Evolutionary conservation across 148 eudicot species (phyloP), one percentile per base, ranked within the genome.

Genomic region (Nepenthes gracilis): DNA sequence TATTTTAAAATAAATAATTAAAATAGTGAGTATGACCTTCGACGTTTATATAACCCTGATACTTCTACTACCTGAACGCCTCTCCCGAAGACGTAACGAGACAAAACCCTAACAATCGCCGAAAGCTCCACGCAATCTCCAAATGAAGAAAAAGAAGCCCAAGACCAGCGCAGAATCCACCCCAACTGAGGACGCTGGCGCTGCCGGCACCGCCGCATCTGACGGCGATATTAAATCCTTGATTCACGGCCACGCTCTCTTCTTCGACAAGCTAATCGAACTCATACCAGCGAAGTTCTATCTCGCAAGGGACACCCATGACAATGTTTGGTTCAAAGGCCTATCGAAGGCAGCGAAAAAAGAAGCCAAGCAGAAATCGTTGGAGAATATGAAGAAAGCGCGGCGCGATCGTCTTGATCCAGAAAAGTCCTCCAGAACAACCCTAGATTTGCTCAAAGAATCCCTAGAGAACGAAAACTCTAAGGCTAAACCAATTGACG

Each of bases 261-360:
- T 84, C 72, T 90, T 90, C 72, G 86, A 90, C 75, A 69, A 61
- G n/a, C 67, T 90, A 10, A 60, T 90, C 14, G 78, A 84, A 14
- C 64, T 74, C 23, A 84, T 90, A 33, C 97, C 95, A 2, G 72
- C 95, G n/a, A 70, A 72, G 35, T 84, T 84, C 80, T 86, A 90
- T 70, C 83, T 86, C 51, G 61, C 84, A 0, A 60, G 59, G 6
- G 77, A 75, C 65, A 79, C 77, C 54, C 67, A 75, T 6, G 71
- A 70, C 45, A 80, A 82, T 36, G 78, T 84, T 0, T 90, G 81
- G 76, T 80, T 72, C 58, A 80, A 80, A 67, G 90, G 94, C 35
- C 74, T 90, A 1, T 75, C 82, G 40, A 84, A 80, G 54, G 65
- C 75, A 11, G 86, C 75, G 5, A 86, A 81, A 59, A 78, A 79